phyloP scores from a whole-genome alignment of 2,329 filamentous ascomycete genomes.

The Raffaelea ambrosiae region DNA sequence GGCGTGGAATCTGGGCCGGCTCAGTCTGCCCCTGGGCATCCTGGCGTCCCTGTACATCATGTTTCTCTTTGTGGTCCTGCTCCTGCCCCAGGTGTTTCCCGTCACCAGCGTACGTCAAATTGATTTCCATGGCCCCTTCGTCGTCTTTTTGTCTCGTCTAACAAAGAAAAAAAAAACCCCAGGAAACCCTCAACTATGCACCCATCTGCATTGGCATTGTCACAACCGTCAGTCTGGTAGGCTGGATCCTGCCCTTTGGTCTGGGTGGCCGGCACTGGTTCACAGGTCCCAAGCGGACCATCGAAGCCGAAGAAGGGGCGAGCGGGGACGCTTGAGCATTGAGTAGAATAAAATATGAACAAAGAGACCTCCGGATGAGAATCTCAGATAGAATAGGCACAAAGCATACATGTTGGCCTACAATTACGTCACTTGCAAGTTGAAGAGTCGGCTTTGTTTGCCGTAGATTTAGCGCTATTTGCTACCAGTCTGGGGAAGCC shows the following conservation, averaged over 20 bases:
- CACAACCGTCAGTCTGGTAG: constrained; percentile 22
- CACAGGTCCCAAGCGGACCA: constrained; percentile 25
- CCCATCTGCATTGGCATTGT: constrained; percentile 29
- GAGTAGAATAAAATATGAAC: too few species aligned
- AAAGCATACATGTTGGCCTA: too few species aligned
- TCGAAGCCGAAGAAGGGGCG: too few species aligned
- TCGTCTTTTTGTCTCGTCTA: too few species aligned
- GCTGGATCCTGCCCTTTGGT: constrained; percentile 25
- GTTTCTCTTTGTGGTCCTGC: constrained; percentile 25
- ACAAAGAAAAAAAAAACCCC: neutral
- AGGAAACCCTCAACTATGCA: constrained; percentile 28
- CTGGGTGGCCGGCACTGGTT: constrained; percentile 27
- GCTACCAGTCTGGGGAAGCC: too few species aligned
- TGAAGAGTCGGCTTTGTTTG: too few species aligned
- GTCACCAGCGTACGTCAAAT: constrained; percentile 16
- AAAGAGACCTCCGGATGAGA: too few species aligned
- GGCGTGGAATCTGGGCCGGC: constrained; percentile 23
- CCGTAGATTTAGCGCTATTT: too few species aligned
- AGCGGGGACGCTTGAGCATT: too few species aligned
- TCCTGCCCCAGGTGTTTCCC: constrained; percentile 28
- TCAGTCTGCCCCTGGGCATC: constrained; percentile 15
- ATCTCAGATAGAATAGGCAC: too few species aligned
- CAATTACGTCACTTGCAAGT: too few species aligned
- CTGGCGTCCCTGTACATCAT: constrained; percentile 23
- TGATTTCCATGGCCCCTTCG: too few species aligned